phyloP scores from a whole-genome alignment of 306 rosid genomes.

The Delonix regia region DNA sequence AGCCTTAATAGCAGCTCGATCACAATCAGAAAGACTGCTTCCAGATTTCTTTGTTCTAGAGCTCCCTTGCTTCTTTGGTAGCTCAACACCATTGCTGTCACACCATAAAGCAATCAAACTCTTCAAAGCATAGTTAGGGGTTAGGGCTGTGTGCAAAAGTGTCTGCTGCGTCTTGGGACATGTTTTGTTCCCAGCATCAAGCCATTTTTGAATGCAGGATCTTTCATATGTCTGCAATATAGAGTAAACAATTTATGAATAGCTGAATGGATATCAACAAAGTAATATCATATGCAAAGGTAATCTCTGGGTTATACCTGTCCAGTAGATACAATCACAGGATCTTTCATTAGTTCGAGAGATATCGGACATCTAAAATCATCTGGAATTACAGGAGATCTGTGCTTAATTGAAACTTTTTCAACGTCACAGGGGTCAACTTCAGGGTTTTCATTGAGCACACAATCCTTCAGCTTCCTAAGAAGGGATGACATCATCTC shows the following conservation, averaged over 20 bases:
- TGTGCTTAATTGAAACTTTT: conserved; percentile 65
- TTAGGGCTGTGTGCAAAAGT: conserved; percentile 81
- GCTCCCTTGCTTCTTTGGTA: conserved; percentile 75
- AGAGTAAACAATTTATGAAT: conserved; percentile 28
- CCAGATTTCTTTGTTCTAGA: conserved; percentile 75
- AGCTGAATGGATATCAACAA: not conserved
- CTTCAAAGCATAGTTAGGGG: conserved; percentile 96
- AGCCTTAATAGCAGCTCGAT: conserved; percentile 60
- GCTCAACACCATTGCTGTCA: conserved; percentile 93
- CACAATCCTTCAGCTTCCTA: conserved; percentile 69
- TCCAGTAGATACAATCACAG: conserved; percentile 94
- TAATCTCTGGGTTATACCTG: conserved; percentile 63
- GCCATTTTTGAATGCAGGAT: conserved; percentile 94
- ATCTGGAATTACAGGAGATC: conserved; percentile 96
- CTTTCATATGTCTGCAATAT: conserved; percentile 91
- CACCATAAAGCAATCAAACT: conserved; percentile 96
- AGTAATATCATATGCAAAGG: conserved; percentile 12
- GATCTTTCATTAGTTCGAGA: conserved; percentile 95
- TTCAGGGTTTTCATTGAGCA: conserved; percentile 61
- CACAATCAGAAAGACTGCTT: conserved; percentile 76
- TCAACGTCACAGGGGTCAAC: conserved; percentile 53
- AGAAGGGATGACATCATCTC: conserved; percentile 67
- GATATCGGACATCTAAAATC: conserved; percentile 98
- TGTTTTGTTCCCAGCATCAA: conserved; percentile 93
- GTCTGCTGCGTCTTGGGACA: conserved; percentile 98